Base-by-base conservation (phyloP, 2,329 filamentous ascomycete species). In the Juglanconis oblonga region DNA sequence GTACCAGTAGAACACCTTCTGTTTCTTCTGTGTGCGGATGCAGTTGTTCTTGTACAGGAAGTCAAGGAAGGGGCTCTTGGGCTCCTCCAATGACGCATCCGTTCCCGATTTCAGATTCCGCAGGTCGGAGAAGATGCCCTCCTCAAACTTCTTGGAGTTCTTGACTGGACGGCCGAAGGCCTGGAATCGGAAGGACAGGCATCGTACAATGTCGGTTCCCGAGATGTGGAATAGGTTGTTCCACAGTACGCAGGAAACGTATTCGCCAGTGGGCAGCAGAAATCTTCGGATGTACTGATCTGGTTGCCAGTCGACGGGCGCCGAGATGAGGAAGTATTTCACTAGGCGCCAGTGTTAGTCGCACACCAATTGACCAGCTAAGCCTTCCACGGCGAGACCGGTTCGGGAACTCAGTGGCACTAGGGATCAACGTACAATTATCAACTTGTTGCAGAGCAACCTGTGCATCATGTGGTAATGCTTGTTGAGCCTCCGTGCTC, bases 41-140 rank as follows among this genome's bases (percentile, higher is more conserved):
- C 95, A 99, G 82, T 99, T 99, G 85, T 99, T 99, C 85, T 99
- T 99, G 87, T 99, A 99, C 49, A 99, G 83, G 75, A 98, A 99
- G 77, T 99, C 95, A 64, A 99, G 85, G 79, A 99, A 99, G 1
- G 91, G 89, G 78, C 94, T 98, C 84, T 99, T 99, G 58, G 95
- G 95, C 81, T 99, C 95, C 78, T 99, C 95, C 62, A 99, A 87
- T 47, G 95, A 97, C 52, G 95, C 95, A 81, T 99, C 95, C 69
- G 94, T 98, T 66, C 95, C 95, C 31, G 95, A 96, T 79, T 99
- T 99, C 68, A 99, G 85, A 76, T 99, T 99, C 76, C 95, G 91
- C 74, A 99, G 81, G 74, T 99, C 95, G 48, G 95, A 99, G 78
- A 99, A 99, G 77, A 99, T 98, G 68, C 95, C 95, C 77, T 99